Percentiles rank a stretch among this genome's conserved stretches.
Evolutionary conservation across 1,284 basidiomycete genomes (phyloP).

Genomic region (Fomitiporia mediterranea): DNA sequence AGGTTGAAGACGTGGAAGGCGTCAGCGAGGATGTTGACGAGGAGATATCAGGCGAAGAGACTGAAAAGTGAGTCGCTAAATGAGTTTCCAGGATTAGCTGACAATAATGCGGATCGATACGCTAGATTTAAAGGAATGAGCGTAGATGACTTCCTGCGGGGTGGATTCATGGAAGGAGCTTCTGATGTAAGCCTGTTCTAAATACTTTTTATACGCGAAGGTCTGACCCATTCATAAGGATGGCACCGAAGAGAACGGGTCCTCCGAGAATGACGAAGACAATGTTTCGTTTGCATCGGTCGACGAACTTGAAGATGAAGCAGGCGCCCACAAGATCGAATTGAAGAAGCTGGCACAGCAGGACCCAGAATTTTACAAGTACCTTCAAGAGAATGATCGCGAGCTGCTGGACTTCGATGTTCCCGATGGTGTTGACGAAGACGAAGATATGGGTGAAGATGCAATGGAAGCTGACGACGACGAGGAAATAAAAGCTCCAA

Average conservation of each 20-base stretch:
- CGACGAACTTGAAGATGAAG: conserved; percentile 75
- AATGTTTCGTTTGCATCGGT: conserved; percentile 70
- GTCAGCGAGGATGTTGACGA: not conserved
- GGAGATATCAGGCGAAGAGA: conserved; percentile 16
- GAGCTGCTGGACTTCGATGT: conserved; percentile 81
- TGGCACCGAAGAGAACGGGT: conserved; percentile 31
- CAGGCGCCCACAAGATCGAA: conserved; percentile 68
- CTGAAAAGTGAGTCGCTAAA: conserved; percentile 26
- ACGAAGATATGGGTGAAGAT: conserved; percentile 41
- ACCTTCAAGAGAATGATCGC: conserved; percentile 92
- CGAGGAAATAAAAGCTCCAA: conserved; percentile 47
- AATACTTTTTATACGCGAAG: conserved; percentile 26
- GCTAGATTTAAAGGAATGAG: conserved; percentile 56
- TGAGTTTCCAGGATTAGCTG: not conserved
- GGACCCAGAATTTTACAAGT: conserved; percentile 98
- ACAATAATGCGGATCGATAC: conserved; percentile 7
- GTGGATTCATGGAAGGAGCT: conserved; percentile 65
- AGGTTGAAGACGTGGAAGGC: conserved; percentile 17
- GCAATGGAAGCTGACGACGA: conserved; percentile 33
- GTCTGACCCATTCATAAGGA: conserved; percentile 14
- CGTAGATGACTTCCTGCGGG: conserved; percentile 79
- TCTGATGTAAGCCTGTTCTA: conserved; percentile 42
- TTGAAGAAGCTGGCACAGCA: conserved; percentile 91
- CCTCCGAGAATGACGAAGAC: conserved; percentile 53
- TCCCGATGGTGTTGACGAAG: conserved; percentile 34